Base-by-base conservation (phyloP, 192 early-diverging fungal genomes). In the Rhizoclosmatium sp. region DNA sequence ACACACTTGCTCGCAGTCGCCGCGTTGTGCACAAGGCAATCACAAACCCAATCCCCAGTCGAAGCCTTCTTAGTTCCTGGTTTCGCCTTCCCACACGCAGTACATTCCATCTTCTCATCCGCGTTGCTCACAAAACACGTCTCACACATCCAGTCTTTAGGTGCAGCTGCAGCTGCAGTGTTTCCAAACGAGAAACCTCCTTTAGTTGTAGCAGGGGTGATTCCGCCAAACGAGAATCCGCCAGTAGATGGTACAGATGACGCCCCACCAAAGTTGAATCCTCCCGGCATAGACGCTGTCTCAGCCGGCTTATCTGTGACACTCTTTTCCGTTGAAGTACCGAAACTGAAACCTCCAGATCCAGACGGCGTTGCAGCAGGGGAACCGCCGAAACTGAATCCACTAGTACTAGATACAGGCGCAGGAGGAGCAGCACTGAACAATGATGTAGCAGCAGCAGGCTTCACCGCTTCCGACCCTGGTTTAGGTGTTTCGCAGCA, bases 111-210 rank as follows among this genome's bases (percentile, higher is more conserved):
- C 19, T 19, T 19, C 7, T 7, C 21, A 49, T 71, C 48, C 40
- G 48, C 12, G 39, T 71, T 71, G 48, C 7, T 49, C 1, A 49
- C 69, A 23, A 71, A 56, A 71, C 47, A 71, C 42, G 21, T 5
- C n/a, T 56, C 47, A 56, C 69, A 71, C 10, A 49, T 45, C 69
- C 69, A 69, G 5, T 69, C 46, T 47, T 69, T 69, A 21, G 67
- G 67, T 21, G 4, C 45, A 16, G 40, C 23, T 16, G 42, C 2
- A 12, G 44, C 67, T 12, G 9, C 21, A 23, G 10, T 40, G 39
- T 40, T 62, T 62, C 21, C 21, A 40, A 62, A 62, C 14, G 4
- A 19, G 60, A 62, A 62, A 7, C 60, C 60, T 62, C 60, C 60
- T 40, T 31, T 40, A 21, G 10, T 23, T 7, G 10, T 21, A 62